Base-by-base conservation (phyloP, 495 filamentous ascomycete species). In the Aspergillus leporis region DNA sequence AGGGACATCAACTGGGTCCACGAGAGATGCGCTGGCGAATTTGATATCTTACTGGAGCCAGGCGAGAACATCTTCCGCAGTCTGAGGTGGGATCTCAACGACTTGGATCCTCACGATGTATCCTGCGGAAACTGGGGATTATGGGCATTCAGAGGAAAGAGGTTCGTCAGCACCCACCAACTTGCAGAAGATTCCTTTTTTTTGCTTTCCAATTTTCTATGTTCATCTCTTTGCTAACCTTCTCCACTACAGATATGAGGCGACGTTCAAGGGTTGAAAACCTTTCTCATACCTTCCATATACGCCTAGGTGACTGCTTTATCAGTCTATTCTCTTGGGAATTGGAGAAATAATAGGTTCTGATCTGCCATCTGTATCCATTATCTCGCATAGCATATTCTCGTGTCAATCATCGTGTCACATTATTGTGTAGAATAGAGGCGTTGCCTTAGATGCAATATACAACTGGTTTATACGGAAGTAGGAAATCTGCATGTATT, bases 81-180 rank as follows among this genome's bases (percentile, higher is more conserved):
- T 79, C 73, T 96, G 71, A 81, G 94, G 61, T 98, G 95, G 95
- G 94, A 99, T 81, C 68, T 98, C 64, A 97, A 97, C 70, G 94
- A 99, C 72, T 68, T 91, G 52, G 94, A 98, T 70, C 95, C 94
- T 5, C 88, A 93, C 63, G 95, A 98, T 75, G 80, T 98, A 61
- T 97, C 88, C 61, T 92, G 89, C 70, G 92, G 93, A 43, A 98
- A 98, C 70, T 98, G 91, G 92, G 94, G 94, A 5, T 74, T 96
- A 18, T 98, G 93, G 92, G 91, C 87, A 30, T 98, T 98, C 77
- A 84, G 94, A 71, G 94, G 94, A 61, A 98, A 98, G 85, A 89
- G 94, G 86, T 97, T 87, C 66, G 85, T 81, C 71, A n/a, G 1
- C 38, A 7, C 16, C 8, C 31, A 53, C 51, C 19, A 47, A 36